Evolutionary conservation across 805 yeast genomes (phyloP).

Genomic region (Saturnispora sekii): DNA sequence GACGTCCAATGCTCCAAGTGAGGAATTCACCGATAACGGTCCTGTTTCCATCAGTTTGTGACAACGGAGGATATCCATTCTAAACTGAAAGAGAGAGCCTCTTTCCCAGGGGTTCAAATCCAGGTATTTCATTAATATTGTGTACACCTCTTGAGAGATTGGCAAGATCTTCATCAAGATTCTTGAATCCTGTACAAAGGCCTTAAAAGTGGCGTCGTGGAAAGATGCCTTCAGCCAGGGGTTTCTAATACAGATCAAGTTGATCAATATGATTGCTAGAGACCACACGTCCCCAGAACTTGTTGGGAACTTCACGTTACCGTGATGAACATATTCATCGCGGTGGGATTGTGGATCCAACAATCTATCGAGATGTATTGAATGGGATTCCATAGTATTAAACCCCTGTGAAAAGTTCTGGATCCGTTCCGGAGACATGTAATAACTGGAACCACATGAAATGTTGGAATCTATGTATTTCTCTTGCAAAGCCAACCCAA

Average conservation of each 20-base stretch:
- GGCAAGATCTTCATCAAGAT: slow-evolving; percentile 64
- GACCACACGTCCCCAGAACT: slow-evolving; percentile 83
- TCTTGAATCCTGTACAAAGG: slow-evolving; percentile 44
- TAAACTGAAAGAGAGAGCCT: slow-evolving; percentile 31
- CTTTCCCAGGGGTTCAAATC: slow-evolving; percentile 40
- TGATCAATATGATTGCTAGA: slow-evolving; percentile 68
- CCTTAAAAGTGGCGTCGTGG: slow-evolving; percentile 55
- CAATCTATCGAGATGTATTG: slow-evolving; percentile 23
- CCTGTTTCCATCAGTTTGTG: slow-evolving; percentile 25
- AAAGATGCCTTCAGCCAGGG: slow-evolving; percentile 83
- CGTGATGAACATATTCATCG: slow-evolving; percentile 13
- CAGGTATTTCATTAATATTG: slow-evolving; percentile 37
- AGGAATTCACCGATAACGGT: slow-evolving; percentile 26
- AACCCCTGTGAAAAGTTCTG: slow-evolving; percentile 32
- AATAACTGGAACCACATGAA: slow-evolving; percentile 80
- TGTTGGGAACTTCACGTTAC: slow-evolving; percentile 44
- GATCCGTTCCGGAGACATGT: slow-evolving; percentile 84
- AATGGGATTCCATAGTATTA: slow-evolving; percentile 25
- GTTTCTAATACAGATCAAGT: slow-evolving; percentile 72
- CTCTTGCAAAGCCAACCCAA: slow-evolving; percentile 73
- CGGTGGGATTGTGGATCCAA: slow-evolving; percentile 17
- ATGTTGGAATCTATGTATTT: slow-evolving; percentile 52
- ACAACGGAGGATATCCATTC: slow-evolving; percentile 29
- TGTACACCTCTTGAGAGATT: slow-evolving; percentile 51
- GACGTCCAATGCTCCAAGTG: slow-evolving; percentile 18